Conservation (phyloP, 2,329 filamentous ascomycete species). For the Fusarium algeriense region DNA sequence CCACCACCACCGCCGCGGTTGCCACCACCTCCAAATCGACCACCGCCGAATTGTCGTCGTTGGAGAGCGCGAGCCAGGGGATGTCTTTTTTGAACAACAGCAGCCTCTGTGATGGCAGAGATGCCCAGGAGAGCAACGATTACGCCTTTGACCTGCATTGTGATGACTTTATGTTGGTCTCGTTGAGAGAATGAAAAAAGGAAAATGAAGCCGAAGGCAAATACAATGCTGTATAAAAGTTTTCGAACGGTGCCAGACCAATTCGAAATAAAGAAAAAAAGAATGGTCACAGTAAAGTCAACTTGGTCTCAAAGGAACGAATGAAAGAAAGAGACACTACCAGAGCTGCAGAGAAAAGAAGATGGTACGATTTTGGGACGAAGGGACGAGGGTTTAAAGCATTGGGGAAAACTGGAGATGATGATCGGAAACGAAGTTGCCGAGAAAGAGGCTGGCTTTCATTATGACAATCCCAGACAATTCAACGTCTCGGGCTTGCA, state of each 20-base stretch:
- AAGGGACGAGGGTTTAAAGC: slow-evolving; percentile 50
- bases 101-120: slow-evolving; percentile 60
- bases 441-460: slow-evolving; percentile 53
- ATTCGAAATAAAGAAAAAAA: slow-evolving; percentile 57
- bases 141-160: slow-evolving; percentile 66
- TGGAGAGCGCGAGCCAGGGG: slow-evolving; percentile 55
- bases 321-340: slow-evolving; percentile 63
- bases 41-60: slow-evolving; percentile 56
- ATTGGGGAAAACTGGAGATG: slow-evolving; percentile 50
- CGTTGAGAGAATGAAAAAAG: slow-evolving; percentile 38
- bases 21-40: slow-evolving; percentile 31
- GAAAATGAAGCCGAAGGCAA: slow-evolving; percentile 26
- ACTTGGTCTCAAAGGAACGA: slow-evolving; percentile 57
- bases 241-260: slow-evolving; percentile 64
- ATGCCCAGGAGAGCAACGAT: slow-evolving; percentile 64
- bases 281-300: slow-evolving; percentile 56
- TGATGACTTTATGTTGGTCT: slow-evolving; percentile 46
- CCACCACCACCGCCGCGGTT: slow-evolving; percentile 45
- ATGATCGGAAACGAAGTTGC: slow-evolving; percentile 49
- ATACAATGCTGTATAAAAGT: slow-evolving; percentile 30
- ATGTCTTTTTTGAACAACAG: slow-evolving; percentile 54
- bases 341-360: slow-evolving; percentile 59
- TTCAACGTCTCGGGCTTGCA: slow-evolving; percentile 44
- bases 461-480: slow-evolving; percentile 52
- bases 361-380: slow-evolving; percentile 49